phyloP scores from a whole-genome alignment of 73 alveolate genomes.

The Symbiodinium natans region DNA sequence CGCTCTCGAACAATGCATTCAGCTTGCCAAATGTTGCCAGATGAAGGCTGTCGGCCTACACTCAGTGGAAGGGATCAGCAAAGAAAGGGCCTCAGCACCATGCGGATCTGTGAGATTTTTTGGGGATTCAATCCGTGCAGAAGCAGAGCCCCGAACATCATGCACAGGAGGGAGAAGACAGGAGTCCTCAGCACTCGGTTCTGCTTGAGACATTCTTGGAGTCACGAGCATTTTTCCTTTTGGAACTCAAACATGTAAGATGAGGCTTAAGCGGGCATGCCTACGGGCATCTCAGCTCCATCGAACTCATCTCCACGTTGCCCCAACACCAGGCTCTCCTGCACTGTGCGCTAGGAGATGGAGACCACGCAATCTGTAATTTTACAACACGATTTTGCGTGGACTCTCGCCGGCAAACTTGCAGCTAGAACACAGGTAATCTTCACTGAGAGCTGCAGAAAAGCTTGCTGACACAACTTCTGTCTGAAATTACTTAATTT shows the following conservation, averaged over 20 bases:
- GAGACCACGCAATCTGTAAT: too few species aligned
- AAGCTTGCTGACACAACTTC: too few species aligned
- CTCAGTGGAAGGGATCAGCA: constrained; percentile 70
- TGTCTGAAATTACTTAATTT: too few species aligned
- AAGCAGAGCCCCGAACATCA: constrained; percentile 9
- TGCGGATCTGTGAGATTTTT: background rate
- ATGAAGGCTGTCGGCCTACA: constrained; percentile 85
- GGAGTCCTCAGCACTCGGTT: constrained; percentile 22
- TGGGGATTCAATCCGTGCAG: too few species aligned
- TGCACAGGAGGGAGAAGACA: constrained; percentile 78
- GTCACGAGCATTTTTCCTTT: too few species aligned
- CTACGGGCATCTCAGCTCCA: constrained; percentile 73
- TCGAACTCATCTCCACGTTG: constrained; percentile 87
- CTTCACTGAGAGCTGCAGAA: too few species aligned
- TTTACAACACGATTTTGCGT: too few species aligned
- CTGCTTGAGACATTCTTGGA: too few species aligned
- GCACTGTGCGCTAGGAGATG: background rate
- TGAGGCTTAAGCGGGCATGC: constrained; percentile 16
- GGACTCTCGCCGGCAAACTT: too few species aligned
- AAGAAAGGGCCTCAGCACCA: constrained; percentile 20
- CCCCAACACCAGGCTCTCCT: constrained; percentile 74
- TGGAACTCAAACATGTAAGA: too few species aligned
- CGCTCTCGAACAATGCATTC: too few species aligned
- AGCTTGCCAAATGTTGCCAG: background rate
- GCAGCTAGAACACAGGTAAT: too few species aligned